Percentiles rank a stretch among this genome's conserved stretches.
These are phyloP conservation scores for Termitomyces sp. DNA, from an alignment of 768 basidiomycete species.

Conservation along the genomic window DNA sequence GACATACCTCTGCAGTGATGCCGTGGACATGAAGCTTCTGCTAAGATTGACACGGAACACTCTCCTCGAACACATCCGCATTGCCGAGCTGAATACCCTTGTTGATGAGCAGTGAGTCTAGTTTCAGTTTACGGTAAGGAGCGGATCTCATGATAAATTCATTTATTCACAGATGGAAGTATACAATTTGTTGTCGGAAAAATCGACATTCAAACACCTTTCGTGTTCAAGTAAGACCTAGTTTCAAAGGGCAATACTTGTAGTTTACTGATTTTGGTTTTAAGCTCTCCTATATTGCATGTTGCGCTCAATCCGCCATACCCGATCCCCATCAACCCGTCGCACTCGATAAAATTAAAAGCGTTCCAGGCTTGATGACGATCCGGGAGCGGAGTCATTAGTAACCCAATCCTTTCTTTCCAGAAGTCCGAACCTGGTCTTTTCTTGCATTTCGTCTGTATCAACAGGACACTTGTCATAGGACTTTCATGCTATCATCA, in stretches of 20 bases:
- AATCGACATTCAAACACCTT: slow-evolving; percentile 38
- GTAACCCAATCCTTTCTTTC: neutral
- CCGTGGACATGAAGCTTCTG: slow-evolving; percentile 58
- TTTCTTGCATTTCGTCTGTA: neutral
- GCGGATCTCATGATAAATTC: slow-evolving; percentile 6
- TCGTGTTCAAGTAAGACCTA: slow-evolving; percentile 56
- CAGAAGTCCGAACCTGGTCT: neutral
- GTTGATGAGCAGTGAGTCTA: slow-evolving; percentile 66
- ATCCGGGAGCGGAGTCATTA: slow-evolving; percentile 46
- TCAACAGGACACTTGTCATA: neutral
- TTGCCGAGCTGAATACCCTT: slow-evolving; percentile 53
- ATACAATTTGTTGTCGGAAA: slow-evolving; percentile 56
- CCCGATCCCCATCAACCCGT: slow-evolving; percentile 64
- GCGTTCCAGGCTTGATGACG: slow-evolving; percentile 77
- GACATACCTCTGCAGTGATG: slow-evolving; percentile 57
- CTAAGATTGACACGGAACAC: slow-evolving; percentile 52
- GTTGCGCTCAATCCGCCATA: slow-evolving; percentile 48
- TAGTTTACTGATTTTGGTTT: neutral
- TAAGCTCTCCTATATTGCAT: slow-evolving; percentile 64
- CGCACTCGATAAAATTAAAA: slow-evolving; percentile 55
- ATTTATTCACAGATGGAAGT: slow-evolving; percentile 53
- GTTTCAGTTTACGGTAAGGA: neutral
- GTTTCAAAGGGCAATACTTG: neutral
- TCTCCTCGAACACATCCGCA: slow-evolving; percentile 48
- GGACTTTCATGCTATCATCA: neutral